A percentile compares a stretch with the other conserved stretches of the same genome.
phyloP scores from a whole-genome alignment of 768 basidiomycete genomes.

The Boletus vinaceobasis region DNA sequence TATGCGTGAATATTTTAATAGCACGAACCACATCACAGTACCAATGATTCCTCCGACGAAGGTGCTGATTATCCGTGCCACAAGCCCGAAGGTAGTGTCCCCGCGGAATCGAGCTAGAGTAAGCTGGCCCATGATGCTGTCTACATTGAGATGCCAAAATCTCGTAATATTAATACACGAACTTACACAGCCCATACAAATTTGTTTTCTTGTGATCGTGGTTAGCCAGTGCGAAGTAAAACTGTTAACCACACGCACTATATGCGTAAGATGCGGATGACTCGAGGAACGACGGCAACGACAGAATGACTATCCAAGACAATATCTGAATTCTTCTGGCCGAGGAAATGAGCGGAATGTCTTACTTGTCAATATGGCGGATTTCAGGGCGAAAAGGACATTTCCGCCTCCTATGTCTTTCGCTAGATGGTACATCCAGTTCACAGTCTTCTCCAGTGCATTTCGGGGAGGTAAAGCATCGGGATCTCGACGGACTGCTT shows the following conservation, averaged over 20 bases:
- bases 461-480: constrained; percentile 73
- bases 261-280: constrained; percentile 57
- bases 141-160: neutral
- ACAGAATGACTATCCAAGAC: constrained; percentile 45
- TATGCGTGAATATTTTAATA: neutral
- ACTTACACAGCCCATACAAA: constrained; percentile 71
- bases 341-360: neutral
- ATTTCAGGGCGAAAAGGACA: constrained; percentile 67
- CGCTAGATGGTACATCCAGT: constrained; percentile 39
- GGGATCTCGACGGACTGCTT: constrained; percentile 60
- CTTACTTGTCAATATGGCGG: constrained; percentile 58
- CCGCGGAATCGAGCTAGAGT: constrained; percentile 70
- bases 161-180: neutral
- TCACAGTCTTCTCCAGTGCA: constrained; percentile 49
- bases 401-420: constrained; percentile 54
- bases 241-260: constrained; percentile 34
- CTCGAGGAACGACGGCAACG: constrained; percentile 57
- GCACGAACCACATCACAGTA: constrained; percentile 59
- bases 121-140: constrained; percentile 72
- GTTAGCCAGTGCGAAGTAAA: constrained; percentile 3
- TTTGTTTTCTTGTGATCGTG: constrained; percentile 45
- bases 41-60: constrained; percentile 64
- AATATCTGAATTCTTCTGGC: neutral
- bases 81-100: constrained; percentile 67
- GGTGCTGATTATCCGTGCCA: constrained; percentile 59